A percentile compares a stretch with the other conserved stretches of the same genome.
Evolutionary conservation across 1,284 basidiomycete genomes (phyloP).

Genomic region (Naganishia cerealis): DNA sequence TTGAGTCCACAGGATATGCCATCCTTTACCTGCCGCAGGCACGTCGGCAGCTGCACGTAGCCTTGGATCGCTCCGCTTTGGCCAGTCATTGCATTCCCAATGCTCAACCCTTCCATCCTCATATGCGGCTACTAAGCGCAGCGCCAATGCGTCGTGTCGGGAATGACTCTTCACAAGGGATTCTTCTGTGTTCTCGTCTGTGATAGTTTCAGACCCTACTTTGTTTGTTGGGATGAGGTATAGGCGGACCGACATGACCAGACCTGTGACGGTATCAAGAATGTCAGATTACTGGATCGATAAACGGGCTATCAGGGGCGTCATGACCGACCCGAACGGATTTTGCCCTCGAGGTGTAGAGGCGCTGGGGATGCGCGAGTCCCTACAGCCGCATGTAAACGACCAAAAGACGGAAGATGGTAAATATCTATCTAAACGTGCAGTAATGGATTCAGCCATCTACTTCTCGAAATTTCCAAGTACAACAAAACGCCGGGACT

Average conservation of each 20-base stretch:
- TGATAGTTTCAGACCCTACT: background rate
- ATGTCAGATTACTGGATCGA: background rate
- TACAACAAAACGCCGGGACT: conserved; percentile 39
- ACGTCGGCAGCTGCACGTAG: conserved; percentile 26
- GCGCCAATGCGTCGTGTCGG: background rate
- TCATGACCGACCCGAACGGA: background rate
- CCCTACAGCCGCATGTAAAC: conserved; percentile 72
- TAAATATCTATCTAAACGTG: conserved; percentile 71
- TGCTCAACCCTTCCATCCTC: conserved; percentile 76
- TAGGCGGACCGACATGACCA: conserved; percentile 81
- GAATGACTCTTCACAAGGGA: background rate
- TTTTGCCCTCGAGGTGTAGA: conserved; percentile 1
- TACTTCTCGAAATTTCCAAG: too few relatives aligned
- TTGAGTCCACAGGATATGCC: conserved; percentile 68
- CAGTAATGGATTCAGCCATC: conserved; percentile 18
- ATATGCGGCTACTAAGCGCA: conserved; percentile 66
- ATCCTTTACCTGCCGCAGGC: conserved; percentile 50
- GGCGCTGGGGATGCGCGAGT: background rate
- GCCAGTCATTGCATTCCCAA: conserved; percentile 57
- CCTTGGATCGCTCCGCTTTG: conserved; percentile 35
- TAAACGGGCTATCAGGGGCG: too few relatives aligned
- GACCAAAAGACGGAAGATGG: conserved; percentile 63
- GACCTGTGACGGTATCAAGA: conserved; percentile 58
- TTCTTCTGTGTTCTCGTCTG: background rate
- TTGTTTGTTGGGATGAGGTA: conserved; percentile 46